These are phyloP conservation scores for Ceratocystis destructans DNA, from an alignment of 2,329 filamentous ascomycete species.

Conservation along the genomic window DNA sequence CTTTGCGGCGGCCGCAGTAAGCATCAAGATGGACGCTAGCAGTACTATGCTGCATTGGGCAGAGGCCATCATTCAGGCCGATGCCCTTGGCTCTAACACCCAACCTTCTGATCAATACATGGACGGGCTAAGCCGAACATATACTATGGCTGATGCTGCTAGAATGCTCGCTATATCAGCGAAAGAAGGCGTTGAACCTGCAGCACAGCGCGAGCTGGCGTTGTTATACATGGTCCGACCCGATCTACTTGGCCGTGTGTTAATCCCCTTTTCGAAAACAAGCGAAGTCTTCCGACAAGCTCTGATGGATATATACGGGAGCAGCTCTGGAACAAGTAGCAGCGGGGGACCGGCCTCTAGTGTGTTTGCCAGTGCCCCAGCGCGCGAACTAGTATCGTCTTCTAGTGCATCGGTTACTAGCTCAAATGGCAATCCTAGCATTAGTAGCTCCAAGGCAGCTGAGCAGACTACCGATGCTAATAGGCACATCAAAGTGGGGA, in stretches of 20 bases:
- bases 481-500: slow-evolving; percentile 32
- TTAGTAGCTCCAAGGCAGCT: not conserved
- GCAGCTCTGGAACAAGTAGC: slow-evolving; percentile 19
- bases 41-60: slow-evolving; percentile 58
- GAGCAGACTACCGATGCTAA: not conserved
- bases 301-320: slow-evolving; percentile 57
- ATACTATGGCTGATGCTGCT: slow-evolving; percentile 67
- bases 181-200: slow-evolving; percentile 68
- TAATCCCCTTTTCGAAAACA: slow-evolving; percentile 69
- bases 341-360: slow-evolving; percentile 12
- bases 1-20: slow-evolving; percentile 73
- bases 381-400: not conserved
- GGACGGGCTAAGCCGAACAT: slow-evolving; percentile 34
- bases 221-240: slow-evolving; percentile 89
- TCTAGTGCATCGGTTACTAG: not conserved
- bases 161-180: slow-evolving; percentile 87
- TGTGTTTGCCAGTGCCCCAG: not conserved
- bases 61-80: slow-evolving; percentile 42
- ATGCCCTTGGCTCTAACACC: slow-evolving; percentile 27
- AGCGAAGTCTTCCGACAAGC: slow-evolving; percentile 83
- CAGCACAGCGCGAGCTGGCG: slow-evolving; percentile 82
- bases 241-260: slow-evolving; percentile 66
- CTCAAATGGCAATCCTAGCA: too few species aligned
- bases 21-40: slow-evolving; percentile 76
- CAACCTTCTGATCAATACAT: slow-evolving; percentile 25